A percentile compares a stretch with the other conserved stretches of the same genome.
Conservation (phyloP, 2,329 filamentous ascomycete genomes). For the Aspergillus fructus region DNA sequence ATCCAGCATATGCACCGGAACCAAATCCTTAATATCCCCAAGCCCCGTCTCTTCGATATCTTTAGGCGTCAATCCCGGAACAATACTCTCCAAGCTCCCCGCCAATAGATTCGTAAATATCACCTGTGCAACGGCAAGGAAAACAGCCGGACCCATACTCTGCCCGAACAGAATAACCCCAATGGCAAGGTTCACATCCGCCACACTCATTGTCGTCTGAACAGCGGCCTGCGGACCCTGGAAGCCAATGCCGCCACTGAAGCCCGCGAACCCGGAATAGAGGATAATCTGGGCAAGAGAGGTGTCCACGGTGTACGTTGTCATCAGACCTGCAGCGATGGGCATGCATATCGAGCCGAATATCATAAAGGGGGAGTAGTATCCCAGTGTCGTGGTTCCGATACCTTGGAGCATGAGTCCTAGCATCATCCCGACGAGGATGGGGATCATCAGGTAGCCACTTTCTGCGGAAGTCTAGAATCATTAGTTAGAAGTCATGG, state of each 20-base stretch:
- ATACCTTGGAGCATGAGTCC: conserved; percentile 22
- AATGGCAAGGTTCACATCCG: conserved; percentile 28
- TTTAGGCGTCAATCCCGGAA: not conserved
- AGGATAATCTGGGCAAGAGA: conserved; percentile 26
- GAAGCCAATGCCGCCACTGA: conserved; percentile 34
- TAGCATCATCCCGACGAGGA: conserved; percentile 23
- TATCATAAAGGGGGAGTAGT: conserved; percentile 39
- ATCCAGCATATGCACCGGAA: not conserved
- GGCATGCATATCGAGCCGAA: conserved; percentile 32
- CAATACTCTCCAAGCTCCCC: conserved; percentile 12
- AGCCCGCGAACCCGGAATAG: conserved; percentile 28
- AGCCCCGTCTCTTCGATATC: not conserved
- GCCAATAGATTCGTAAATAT: conserved; percentile 52
- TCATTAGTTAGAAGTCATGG: not conserved
- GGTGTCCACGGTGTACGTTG: conserved; percentile 26
- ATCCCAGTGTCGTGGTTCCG: conserved; percentile 26
- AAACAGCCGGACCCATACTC: conserved; percentile 45
- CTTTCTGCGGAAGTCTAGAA: conserved; percentile 21
- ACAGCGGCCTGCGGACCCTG: conserved; percentile 29
- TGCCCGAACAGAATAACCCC: conserved; percentile 38
- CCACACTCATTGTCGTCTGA: conserved; percentile 26
- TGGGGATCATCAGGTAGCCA: conserved; percentile 29
- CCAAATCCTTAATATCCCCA: not conserved
- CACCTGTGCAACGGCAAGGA: conserved; percentile 54
- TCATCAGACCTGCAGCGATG: conserved; percentile 34